These are phyloP conservation scores for Zygosaccharomyces bisporus DNA, from an alignment of 805 yeast genomes.

Conservation along the genomic window DNA sequence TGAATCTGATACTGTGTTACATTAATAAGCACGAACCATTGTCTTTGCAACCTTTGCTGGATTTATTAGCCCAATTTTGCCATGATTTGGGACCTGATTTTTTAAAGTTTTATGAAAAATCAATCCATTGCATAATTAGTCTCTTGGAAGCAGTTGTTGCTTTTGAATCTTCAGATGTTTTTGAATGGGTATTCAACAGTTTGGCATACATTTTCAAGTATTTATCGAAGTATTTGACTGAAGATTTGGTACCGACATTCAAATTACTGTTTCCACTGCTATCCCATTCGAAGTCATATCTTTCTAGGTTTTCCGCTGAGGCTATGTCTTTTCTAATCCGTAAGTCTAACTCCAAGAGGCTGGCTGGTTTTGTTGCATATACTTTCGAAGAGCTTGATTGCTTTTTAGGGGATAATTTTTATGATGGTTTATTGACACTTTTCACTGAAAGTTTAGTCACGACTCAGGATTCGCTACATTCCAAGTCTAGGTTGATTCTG, in stretches of 20 bases:
- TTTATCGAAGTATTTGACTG: constrained; percentile 58
- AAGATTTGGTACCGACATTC: constrained; percentile 68
- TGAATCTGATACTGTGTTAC: constrained; percentile 45
- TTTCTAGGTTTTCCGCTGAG: constrained; percentile 83
- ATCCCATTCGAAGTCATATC: constrained; percentile 53
- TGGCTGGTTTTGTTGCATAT: constrained; percentile 45
- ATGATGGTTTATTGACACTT: constrained; percentile 56
- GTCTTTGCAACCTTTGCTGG: constrained; percentile 77
- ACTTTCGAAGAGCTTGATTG: constrained; percentile 38
- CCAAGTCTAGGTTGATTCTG: constrained; percentile 57
- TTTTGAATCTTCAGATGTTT: constrained; percentile 54
- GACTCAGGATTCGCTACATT: constrained; percentile 68
- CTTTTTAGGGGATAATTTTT: constrained; percentile 42
- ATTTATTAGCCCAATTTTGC: constrained; percentile 75
- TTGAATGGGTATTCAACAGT: constrained; percentile 82
- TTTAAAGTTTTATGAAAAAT: constrained; percentile 56
- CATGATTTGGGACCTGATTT: constrained; percentile 94
- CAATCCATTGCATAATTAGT: constrained; percentile 49
- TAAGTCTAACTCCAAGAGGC: constrained; percentile 50
- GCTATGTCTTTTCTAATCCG: constrained; percentile 80
- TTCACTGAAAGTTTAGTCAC: constrained; percentile 73
- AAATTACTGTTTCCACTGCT: constrained; percentile 60
- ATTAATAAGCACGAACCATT: constrained; percentile 57
- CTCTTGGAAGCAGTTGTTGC: constrained; percentile 42
- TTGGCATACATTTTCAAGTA: constrained; percentile 89